Conservation (phyloP, 2,329 filamentous ascomycete genomes). For the Paecilomyces sp. region DNA sequence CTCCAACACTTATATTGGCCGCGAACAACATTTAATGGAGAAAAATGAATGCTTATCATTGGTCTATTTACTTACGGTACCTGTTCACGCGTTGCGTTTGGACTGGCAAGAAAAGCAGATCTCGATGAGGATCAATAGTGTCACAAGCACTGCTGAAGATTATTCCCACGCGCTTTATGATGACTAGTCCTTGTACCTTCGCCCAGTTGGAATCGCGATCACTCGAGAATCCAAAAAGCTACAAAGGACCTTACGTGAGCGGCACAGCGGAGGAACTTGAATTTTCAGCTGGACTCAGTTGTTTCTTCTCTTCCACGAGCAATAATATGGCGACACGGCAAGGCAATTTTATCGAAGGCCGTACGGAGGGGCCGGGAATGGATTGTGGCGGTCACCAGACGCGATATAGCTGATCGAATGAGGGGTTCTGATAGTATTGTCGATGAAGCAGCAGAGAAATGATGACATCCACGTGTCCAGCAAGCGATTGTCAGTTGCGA, state of each 20-base stretch:
- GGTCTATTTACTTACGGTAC: neutral
- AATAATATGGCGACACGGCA: neutral
- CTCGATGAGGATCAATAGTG: too few species aligned
- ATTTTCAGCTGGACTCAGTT: neutral
- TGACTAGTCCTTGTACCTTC: constrained; percentile 9
- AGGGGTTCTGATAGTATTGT: neutral
- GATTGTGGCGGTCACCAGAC: neutral
- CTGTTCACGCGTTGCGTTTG: neutral
- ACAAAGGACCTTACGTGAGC: neutral
- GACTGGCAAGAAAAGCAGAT: neutral
- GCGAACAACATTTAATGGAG: neutral
- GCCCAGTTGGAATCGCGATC: constrained; percentile 3
- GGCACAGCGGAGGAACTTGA: neutral
- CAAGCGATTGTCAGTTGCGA: constrained; percentile 13
- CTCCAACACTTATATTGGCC: neutral
- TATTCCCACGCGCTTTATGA: neutral
- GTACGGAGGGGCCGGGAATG: neutral
- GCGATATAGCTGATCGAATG: neutral
- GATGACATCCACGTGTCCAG: constrained; percentile 17
- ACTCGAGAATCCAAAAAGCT: neutral
- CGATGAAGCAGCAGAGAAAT: constrained; percentile 3
- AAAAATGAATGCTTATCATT: neutral
- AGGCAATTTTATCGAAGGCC: neutral
- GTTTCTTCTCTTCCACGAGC: neutral
- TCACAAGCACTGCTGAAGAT: neutral